Base-by-base conservation (phyloP, 192 early-diverging fungal species). In the Dissophora ornata region DNA sequence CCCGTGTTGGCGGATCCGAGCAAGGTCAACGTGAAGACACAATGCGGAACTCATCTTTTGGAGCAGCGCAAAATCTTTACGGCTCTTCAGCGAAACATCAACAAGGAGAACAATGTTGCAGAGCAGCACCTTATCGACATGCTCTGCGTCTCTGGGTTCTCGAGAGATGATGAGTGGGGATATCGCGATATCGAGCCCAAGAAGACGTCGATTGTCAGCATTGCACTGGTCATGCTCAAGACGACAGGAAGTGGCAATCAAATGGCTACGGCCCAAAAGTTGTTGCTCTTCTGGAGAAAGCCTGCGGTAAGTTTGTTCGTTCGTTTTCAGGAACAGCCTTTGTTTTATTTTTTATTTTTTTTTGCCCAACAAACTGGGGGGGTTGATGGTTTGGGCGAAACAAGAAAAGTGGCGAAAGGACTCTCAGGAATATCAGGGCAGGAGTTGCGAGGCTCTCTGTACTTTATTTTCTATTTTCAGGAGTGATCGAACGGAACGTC, bases 41-140 rank as follows among this genome's bases (percentile, higher is more conserved):
- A 82, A 40, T 89, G 88, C 57, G 90, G 87, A 24, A 81, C 85
- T 41, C 73, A 89, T 53, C 83, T 94, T 13, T 69, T 88, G 44
- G 81, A 89, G 47, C 86, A 91, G 63, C 84, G 85, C 44, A 87
- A 88, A 33, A 89, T 94, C 51, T 94, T 94, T 80, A 87, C 89
- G 25, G 86, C 92, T 21, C 71, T 94, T 11, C 88, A 91, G 55
- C 84, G 90, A 19, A 92, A 90, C 40, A 90, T 92, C 77, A 87
- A 90, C 59, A 86, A 84, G 49, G 83, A 86, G 49, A 88, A 88
- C 40, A 86, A 87, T 41, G 79, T 83, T 21, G 85, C 84, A 10
- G 87, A 94, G 59, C 92, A 91, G 70, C 92, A 94, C 83, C 82
- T 94, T 26, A 92, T 94, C 36, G 91, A 92, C 60, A 91, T 94